A percentile compares a stretch with the other conserved stretches of the same genome.
These are phyloP conservation scores for Colletotrichum agaves DNA, from an alignment of 2,329 filamentous ascomycete genomes.

Conservation along the genomic window DNA sequence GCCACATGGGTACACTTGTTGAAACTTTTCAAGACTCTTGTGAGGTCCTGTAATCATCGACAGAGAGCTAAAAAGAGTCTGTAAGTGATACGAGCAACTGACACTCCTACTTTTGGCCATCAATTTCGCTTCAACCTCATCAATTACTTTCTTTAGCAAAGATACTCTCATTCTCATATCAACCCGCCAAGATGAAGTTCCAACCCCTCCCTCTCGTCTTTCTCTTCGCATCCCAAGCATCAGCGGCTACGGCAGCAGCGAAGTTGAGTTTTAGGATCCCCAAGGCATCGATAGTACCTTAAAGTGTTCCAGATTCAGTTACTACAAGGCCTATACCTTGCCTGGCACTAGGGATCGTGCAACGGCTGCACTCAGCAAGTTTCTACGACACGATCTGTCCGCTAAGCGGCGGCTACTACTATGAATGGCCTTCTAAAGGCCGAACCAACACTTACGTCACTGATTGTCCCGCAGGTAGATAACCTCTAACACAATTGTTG, in stretches of 20 bases:
- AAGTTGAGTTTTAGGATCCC: constrained; percentile 12
- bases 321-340: neutral
- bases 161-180: neutral
- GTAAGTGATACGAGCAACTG: neutral
- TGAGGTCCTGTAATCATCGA: neutral
- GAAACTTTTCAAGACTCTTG: neutral
- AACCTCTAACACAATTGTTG: neutral
- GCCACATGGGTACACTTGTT: neutral
- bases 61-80: neutral
- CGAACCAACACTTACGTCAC: constrained; percentile 1
- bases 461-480: neutral
- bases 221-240: neutral
- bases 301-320: neutral
- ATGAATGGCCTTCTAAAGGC: neutral
- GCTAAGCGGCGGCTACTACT: constrained; percentile 15
- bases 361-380: neutral
- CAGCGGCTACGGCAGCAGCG: neutral
- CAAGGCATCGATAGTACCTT: neutral
- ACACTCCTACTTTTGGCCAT: neutral
- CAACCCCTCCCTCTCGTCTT: neutral
- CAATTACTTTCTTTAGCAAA: neutral
- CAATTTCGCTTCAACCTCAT: neutral
- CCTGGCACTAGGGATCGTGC: neutral
- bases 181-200: constrained; percentile 9
- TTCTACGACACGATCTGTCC: neutral